Base-by-base conservation (phyloP, 202 grass and related monocot genomes). In the Brachypodium distachyon region DNA sequence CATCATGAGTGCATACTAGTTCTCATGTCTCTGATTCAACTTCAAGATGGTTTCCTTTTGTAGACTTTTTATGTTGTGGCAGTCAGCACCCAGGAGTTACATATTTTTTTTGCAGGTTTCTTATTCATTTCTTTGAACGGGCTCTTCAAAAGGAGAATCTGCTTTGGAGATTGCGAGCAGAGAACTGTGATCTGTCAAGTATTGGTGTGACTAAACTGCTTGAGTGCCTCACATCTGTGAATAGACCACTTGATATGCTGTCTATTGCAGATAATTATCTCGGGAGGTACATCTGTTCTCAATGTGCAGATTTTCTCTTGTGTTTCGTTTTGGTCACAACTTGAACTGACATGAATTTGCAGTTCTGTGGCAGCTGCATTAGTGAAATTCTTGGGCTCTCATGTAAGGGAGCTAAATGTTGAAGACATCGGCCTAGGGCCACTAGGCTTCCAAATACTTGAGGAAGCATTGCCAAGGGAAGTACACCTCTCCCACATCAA, bases 241-340 rank as follows among this genome's bases (percentile, higher is more conserved):
- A 82, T 26, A 70, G 86, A 70, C 89, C 89, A 70, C 75, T 94
- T 36, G 86, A 86, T 72, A 79, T 83, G 67, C 81, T 98, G n/a
- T 94, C 87, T 66, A 41, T 98, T 64, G 91, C 87, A 60, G 91
- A 98, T 57, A 94, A 94, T 86, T 58, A 67, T 57, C 81, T 92
- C 72, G 95, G 91, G 78, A 90, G 95, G 95, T 60, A 62, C 60
- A 80, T 85, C 39, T 13, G 78, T 59, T 65, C 50, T 42, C 27
- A 21, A 38, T 3, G 49, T 85, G 22, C 26, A 79, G 62, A 32
- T 50, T 51, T 63, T 72, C 21, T 61, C 8, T 48, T 68, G n/a
- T 57, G 51, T 80, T 76, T 12, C 12, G 29, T 28, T 70, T 22
- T 56, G 23, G 6, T 22, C 39, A 51, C 38, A 70, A 11, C 74